Conservation (phyloP, 2,329 filamentous ascomycete genomes). For the Bipolaris victoriae region DNA sequence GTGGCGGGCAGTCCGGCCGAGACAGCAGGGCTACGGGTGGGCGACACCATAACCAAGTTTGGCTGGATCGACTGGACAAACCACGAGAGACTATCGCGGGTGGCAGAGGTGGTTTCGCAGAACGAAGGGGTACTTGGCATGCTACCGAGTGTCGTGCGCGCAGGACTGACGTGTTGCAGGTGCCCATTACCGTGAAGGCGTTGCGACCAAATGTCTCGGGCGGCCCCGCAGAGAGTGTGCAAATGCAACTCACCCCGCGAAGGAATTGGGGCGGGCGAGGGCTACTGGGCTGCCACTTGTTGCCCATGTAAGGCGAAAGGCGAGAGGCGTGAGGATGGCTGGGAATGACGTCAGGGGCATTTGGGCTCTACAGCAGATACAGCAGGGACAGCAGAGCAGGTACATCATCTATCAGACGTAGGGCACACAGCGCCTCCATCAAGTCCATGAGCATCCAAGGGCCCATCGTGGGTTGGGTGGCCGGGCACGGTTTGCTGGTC, state of each 20-base stretch:
- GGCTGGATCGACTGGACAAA: slow-evolving; percentile 83
- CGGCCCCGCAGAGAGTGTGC: slow-evolving; percentile 59
- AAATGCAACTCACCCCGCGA: slow-evolving; percentile 75
- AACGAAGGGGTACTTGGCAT: slow-evolving; percentile 79
- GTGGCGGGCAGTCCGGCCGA: slow-evolving; percentile 80
- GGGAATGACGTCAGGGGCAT: neutral
- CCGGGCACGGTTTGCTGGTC: slow-evolving; percentile 2
- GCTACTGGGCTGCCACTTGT: slow-evolving; percentile 85
- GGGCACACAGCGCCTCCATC: neutral
- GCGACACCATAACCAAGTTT: slow-evolving; percentile 84
- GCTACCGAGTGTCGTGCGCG: slow-evolving; percentile 5
- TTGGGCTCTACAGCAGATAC: neutral
- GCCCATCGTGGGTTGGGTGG: neutral
- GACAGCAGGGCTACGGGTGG: slow-evolving; percentile 76
- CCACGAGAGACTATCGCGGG: slow-evolving; percentile 82
- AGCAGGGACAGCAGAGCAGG: neutral
- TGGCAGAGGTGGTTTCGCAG: slow-evolving; percentile 87
- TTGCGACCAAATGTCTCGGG: slow-evolving; percentile 55
- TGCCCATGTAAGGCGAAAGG: slow-evolving; percentile 66
- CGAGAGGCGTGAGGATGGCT: neutral
- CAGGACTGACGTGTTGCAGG: slow-evolving; percentile 56
- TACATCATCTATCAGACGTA: neutral
- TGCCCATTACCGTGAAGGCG: slow-evolving; percentile 70
- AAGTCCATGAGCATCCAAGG: no score
- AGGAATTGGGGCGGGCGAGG: slow-evolving; percentile 90